These are phyloP conservation scores for Trichopus zeylanicus DNA, from an alignment of 116 monocot species.

Conservation along the genomic window DNA sequence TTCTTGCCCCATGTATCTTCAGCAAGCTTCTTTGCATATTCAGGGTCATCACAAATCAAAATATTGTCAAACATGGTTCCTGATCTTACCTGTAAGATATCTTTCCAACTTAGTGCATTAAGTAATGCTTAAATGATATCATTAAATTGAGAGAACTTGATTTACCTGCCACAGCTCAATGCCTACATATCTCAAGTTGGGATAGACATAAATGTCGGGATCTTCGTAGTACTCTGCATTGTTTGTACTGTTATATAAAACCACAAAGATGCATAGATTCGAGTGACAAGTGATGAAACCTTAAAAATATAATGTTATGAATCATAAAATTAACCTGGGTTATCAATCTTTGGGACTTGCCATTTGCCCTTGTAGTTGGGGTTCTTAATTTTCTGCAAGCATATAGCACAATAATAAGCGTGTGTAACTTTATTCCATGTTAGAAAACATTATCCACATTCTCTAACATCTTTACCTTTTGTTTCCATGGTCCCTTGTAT, in stretches of 20 bases:
- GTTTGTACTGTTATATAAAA: no score
- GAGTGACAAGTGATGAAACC: background rate
- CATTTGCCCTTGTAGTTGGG: slow-evolving; percentile 66
- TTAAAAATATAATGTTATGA: background rate
- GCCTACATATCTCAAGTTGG: slow-evolving; percentile 64
- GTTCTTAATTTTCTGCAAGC: slow-evolving; percentile 71
- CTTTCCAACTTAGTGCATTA: background rate
- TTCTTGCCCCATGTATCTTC: slow-evolving; percentile 46
- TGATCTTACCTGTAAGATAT: slow-evolving; percentile 51
- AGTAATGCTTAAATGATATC: background rate
- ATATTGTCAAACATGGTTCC: slow-evolving; percentile 47
- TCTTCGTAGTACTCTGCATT: slow-evolving; percentile 76
- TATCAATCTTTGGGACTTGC: slow-evolving; percentile 68
- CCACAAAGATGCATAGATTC: background rate
- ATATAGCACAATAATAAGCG: no score
- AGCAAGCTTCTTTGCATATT: slow-evolving; percentile 40
- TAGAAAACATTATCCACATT: no score
- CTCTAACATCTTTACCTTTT: no score
- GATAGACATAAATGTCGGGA: slow-evolving; percentile 51
- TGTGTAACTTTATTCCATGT: no score
- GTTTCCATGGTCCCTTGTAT: slow-evolving; percentile 74
- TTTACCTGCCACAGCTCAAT: slow-evolving; percentile 83
- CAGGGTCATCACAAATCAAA: slow-evolving; percentile 34
- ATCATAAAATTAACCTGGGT: slow-evolving; percentile 32
- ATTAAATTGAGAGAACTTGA: slow-evolving; percentile 4